Evolutionary conservation across 176 grass and related monocot genomes (phyloP).

Genomic region (Areca catechu): DNA sequence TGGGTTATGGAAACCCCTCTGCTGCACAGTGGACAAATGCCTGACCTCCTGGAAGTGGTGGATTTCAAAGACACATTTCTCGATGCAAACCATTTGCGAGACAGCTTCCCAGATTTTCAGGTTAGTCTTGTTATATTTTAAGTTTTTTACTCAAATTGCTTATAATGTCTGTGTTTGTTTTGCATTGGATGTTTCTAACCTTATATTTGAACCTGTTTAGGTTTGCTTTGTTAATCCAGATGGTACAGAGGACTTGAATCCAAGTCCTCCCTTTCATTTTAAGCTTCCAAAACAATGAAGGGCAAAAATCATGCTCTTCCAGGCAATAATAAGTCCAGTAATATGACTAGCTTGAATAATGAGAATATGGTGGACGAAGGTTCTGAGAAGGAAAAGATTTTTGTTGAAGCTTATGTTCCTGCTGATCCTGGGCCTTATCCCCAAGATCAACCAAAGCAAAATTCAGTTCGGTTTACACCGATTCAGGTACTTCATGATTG

Average conservation of each 20-base stretch:
- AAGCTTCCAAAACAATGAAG: slow-evolving; percentile 69
- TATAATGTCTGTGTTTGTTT: background rate
- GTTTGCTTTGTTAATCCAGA: slow-evolving; percentile 87
- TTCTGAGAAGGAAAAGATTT: slow-evolving; percentile 58
- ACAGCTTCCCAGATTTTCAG: slow-evolving; percentile 81
- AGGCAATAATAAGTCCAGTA: slow-evolving; percentile 40
- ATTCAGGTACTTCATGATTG: slow-evolving; percentile 61
- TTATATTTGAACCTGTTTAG: slow-evolving; percentile 33
- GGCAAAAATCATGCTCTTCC: slow-evolving; percentile 61
- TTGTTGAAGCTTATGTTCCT: slow-evolving; percentile 71
- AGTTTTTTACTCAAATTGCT: background rate
- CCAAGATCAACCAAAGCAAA: slow-evolving; percentile 97
- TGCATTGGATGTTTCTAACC: background rate
- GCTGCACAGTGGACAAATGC: slow-evolving; percentile 88
- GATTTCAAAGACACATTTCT: slow-evolving; percentile 99
- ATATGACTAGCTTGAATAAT: slow-evolving; percentile 12
- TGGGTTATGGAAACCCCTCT: slow-evolving; percentile 97
- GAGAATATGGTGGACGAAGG: slow-evolving; percentile 25
- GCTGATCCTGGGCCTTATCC: slow-evolving; percentile 94
- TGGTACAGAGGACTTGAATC: slow-evolving; percentile 54
- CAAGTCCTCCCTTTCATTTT: slow-evolving; percentile 66
- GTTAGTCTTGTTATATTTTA: slow-evolving; percentile 36
- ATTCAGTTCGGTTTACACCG: slow-evolving; percentile 89
- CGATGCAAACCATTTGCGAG: slow-evolving; percentile 59
- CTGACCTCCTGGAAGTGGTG: slow-evolving; percentile 69